Conservation (phyloP, 805 yeast genomes). For the Groenewaldozyma salmanticensis region DNA sequence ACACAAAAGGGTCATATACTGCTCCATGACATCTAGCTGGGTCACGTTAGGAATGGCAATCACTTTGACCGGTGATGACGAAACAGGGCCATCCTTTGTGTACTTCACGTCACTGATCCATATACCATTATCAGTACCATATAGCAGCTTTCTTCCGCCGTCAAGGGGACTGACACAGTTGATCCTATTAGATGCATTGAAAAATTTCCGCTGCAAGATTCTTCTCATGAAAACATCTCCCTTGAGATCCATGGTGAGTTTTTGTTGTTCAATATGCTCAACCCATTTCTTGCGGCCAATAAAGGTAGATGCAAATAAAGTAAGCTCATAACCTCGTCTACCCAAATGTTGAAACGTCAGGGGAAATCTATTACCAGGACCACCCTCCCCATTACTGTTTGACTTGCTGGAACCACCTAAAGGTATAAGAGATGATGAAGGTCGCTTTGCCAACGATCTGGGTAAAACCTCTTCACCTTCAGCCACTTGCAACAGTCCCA, state of each 20-base stretch:
- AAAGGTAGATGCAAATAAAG: slow-evolving; percentile 32
- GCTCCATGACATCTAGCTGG: slow-evolving; percentile 87
- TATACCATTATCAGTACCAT: slow-evolving; percentile 88
- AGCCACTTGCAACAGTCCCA: slow-evolving; percentile 32
- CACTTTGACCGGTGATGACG: slow-evolving; percentile 52
- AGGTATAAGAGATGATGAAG: slow-evolving; percentile 22
- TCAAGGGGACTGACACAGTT: slow-evolving; percentile 91
- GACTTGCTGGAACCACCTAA: slow-evolving; percentile 4
- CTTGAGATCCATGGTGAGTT: slow-evolving; percentile 55
- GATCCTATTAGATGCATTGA: slow-evolving; percentile 64
- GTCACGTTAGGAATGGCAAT: slow-evolving; percentile 68
- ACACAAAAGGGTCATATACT: slow-evolving; percentile 72
- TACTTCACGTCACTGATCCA: slow-evolving; percentile 66
- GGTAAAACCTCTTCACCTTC: slow-evolving; percentile 73
- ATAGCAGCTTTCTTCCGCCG: slow-evolving; percentile 82
- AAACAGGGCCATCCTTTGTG: slow-evolving; percentile 32
- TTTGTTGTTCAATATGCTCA: slow-evolving; percentile 74
- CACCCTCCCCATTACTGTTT: slow-evolving; percentile 7
- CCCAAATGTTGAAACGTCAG: slow-evolving; percentile 42
- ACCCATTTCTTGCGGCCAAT: slow-evolving; percentile 68
- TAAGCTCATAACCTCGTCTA: slow-evolving; percentile 37
- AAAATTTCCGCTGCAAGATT: slow-evolving; percentile 64
- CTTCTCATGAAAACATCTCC: slow-evolving; percentile 74
- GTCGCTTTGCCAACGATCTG: slow-evolving; percentile 27
- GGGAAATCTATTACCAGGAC: slow-evolving; percentile 29